Evolutionary conservation across 2,329 filamentous ascomycete genomes (phyloP).

Genomic region (Dothideomycetidae sp.): DNA sequence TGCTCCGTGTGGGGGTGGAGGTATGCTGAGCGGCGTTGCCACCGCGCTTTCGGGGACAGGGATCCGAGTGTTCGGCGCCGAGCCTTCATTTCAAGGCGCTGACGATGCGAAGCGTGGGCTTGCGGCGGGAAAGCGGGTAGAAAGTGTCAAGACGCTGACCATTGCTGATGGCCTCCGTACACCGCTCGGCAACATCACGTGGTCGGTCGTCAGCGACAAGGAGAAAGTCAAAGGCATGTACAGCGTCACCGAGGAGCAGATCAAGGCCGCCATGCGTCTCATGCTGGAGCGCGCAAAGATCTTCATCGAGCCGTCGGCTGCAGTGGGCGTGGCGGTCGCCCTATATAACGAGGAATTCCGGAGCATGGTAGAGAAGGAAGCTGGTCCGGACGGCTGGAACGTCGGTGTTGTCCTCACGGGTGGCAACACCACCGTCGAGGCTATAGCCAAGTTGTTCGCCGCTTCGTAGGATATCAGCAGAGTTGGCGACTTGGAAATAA

Average conservation of each 20-base stretch:
- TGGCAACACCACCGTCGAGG: conserved; percentile 52
- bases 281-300: conserved; percentile 82
- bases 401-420: conserved; percentile 47
- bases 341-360: conserved; percentile 80
- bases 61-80: conserved; percentile 69
- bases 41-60: conserved; percentile 58
- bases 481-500: no score
- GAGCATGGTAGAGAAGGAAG: conserved; percentile 52
- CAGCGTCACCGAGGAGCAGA: conserved; percentile 68
- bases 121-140: conserved; percentile 47
- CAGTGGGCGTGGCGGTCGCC: conserved; percentile 68
- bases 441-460: conserved; percentile 41
- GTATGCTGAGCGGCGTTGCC: conserved; percentile 72
- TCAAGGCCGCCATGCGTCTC: conserved; percentile 58
- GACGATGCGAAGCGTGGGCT: conserved; percentile 70
- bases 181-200: conserved; percentile 62
- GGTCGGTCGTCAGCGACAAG: conserved; percentile 59
- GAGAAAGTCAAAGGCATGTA: conserved; percentile 57
- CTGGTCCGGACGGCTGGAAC: conserved; percentile 60
- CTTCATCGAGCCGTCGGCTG: conserved; percentile 76
- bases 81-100: conserved; percentile 68
- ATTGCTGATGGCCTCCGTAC: conserved; percentile 83
- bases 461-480: no score
- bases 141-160: conserved; percentile 58
- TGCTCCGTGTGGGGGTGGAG: conserved; percentile 74